phyloP scores from a whole-genome alignment of 352 stramenopile species.

The Phytopythium boreale region DNA sequence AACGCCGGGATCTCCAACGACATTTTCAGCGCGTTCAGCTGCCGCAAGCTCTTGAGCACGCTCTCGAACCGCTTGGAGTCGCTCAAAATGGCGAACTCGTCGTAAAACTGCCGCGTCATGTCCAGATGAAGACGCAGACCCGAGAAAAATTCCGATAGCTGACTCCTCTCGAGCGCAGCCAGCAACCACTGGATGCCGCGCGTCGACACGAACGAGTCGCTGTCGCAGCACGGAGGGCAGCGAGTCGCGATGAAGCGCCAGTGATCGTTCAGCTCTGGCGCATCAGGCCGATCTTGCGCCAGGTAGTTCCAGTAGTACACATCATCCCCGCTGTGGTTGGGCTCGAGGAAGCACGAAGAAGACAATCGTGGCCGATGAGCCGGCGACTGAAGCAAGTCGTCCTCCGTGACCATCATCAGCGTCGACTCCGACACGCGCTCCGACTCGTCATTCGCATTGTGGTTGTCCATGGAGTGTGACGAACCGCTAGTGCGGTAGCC shows the following conservation, averaged over 20 bases:
- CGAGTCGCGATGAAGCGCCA: conserved; percentile 55
- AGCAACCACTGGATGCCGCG: conserved; percentile 76
- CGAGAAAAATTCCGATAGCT: conserved; percentile 49
- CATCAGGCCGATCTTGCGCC: conserved; percentile 44
- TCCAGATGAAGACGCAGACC: conserved; percentile 41
- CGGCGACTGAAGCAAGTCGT: conserved; percentile 1
- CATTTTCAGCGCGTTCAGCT: conserved; percentile 47
- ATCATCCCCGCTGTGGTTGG: conserved; percentile 19
- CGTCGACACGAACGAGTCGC: conserved; percentile 62
- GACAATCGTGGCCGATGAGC: not conserved
- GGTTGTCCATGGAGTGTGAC: not conserved
- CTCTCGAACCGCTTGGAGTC: conserved; percentile 36
- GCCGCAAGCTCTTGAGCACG: conserved; percentile 45
- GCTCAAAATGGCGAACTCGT: conserved; percentile 41
- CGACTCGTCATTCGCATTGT: not conserved
- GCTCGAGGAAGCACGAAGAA: conserved; percentile 9
- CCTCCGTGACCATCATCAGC: conserved; percentile 5
- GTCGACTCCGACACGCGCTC: not conserved
- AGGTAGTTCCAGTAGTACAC: conserved; percentile 65
- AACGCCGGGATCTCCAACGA: conserved; percentile 50
- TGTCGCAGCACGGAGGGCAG: conserved; percentile 49
- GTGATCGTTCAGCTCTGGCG: conserved; percentile 47
- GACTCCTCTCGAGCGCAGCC: conserved; percentile 53
- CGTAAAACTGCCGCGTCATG: conserved; percentile 57
- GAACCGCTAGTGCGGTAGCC: conserved; percentile 38